A percentile compares a stretch with the other conserved stretches of the same genome.
These are phyloP conservation scores for Petasospora fabianii DNA, from an alignment of 1,139 yeast genomes.

Conservation along the genomic window DNA sequence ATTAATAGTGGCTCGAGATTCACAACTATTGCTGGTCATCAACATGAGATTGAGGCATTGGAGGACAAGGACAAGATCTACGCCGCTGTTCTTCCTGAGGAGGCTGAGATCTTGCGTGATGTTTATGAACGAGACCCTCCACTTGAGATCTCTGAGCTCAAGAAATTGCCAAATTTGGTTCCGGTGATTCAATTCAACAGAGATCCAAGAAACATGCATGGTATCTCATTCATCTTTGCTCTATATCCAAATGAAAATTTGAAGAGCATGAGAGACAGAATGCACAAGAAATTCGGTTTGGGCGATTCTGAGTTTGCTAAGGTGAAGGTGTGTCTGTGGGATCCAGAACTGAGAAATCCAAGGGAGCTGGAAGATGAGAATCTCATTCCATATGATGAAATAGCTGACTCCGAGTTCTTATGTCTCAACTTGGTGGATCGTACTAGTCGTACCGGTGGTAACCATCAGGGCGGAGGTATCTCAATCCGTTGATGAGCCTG, in stretches of 20 bases:
- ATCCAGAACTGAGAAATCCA: conserved; percentile 35
- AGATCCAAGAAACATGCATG: conserved; percentile 68
- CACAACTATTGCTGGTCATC: conserved; percentile 31
- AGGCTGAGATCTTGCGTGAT: conserved; percentile 26
- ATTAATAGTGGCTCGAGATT: conserved; percentile 33
- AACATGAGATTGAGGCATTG: conserved; percentile 28
- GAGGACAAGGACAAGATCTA: conserved; percentile 30
- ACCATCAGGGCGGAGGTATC: conserved; percentile 28
- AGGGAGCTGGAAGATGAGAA: conserved; percentile 48
- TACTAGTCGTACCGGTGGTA: conserved; percentile 32
- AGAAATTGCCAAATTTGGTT: conserved; percentile 31
- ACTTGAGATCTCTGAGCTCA: too few relatives aligned
- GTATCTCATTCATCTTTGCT: conserved; percentile 82
- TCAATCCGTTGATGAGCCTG: conserved; percentile 25
- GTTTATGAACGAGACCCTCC: conserved; percentile 13
- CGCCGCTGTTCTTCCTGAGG: conserved; percentile 39
- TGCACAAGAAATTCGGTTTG: conserved; percentile 65
- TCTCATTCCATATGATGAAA: conserved; percentile 50
- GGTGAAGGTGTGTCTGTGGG: conserved; percentile 50
- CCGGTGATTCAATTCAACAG: conserved; percentile 73
- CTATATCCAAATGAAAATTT: conserved; percentile 63
- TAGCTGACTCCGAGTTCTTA: conserved; percentile 48
- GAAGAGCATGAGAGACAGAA: conserved; percentile 60
- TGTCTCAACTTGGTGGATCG: conserved; percentile 90
- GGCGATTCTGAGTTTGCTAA: conserved; percentile 78